phyloP scores from a whole-genome alignment of 164 flowering plant species.

The Amborella trichopoda region DNA sequence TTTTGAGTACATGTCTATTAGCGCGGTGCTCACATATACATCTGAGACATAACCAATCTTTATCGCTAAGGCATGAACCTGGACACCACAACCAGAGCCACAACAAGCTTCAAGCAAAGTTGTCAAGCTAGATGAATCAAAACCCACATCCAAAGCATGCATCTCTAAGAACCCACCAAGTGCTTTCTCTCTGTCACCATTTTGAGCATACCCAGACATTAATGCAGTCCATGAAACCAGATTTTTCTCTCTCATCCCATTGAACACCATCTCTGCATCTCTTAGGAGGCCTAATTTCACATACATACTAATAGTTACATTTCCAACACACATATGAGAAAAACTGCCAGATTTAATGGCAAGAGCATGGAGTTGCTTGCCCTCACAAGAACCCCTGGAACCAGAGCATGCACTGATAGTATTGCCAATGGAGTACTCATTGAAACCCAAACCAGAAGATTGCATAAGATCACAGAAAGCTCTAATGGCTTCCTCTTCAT shows the following conservation, averaged over 20 bases:
- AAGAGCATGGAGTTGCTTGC: constrained; percentile 36
- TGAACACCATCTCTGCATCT: constrained; percentile 28
- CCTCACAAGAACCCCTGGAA: constrained; percentile 24
- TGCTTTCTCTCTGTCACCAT: constrained; percentile 12
- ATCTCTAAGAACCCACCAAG: constrained; percentile 11
- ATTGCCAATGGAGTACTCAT: constrained; percentile 34
- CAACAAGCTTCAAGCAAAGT: constrained; percentile 21
- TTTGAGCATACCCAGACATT: constrained; percentile 21
- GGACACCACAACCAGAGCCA: constrained; percentile 22
- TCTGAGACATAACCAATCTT: constrained; percentile 16
- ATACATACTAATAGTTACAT: constrained; percentile 35
- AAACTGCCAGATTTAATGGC: constrained; percentile 25
- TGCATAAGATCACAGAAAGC: constrained; percentile 25
- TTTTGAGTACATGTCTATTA: constrained; percentile 23
- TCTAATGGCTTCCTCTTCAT: constrained; percentile 9
- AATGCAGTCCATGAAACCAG: constrained; percentile 34
- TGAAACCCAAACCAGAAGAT: constrained; percentile 41
- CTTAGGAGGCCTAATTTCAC: constrained; percentile 26
- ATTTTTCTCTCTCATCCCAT: constrained; percentile 32
- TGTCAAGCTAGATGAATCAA: constrained; percentile 20
- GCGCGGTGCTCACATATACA: constrained; percentile 17
- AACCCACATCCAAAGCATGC: constrained; percentile 8
- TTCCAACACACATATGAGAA: constrained; percentile 28
- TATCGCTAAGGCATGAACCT: constrained; percentile 18
- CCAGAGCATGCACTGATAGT: constrained; percentile 18